Evolutionary conservation across 2,329 filamentous ascomycete species (phyloP).

Genomic region (Blastomyces gilchristii): DNA sequence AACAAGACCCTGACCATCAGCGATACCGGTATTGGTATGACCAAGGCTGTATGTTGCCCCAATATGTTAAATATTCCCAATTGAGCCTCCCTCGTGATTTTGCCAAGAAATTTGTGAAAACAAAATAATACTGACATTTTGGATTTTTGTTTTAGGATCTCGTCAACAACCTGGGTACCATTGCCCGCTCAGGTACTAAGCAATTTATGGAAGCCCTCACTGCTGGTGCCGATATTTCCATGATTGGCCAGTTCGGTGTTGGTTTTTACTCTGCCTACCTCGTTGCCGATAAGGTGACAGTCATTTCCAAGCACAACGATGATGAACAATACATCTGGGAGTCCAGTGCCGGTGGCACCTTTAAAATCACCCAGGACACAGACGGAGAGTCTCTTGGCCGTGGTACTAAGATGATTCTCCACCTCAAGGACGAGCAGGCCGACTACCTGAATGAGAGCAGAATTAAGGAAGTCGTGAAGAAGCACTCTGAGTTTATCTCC

Average conservation of each 20-base stretch:
- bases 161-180: constrained; percentile 99
- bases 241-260: constrained; percentile 99
- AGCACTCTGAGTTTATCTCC: constrained; percentile 99
- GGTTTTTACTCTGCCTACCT: constrained; percentile 99
- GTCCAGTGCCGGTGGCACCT: constrained; percentile 93
- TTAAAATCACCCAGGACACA: constrained; percentile 83
- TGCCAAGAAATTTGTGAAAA: constrained; percentile 18
- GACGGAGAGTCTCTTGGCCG: constrained; percentile 85
- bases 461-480: constrained; percentile 99
- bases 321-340: constrained; percentile 99
- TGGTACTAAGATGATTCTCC: constrained; percentile 94
- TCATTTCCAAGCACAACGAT: constrained; percentile 98
- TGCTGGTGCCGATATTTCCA: constrained; percentile 97
- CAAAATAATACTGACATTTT: constrained; percentile 10
- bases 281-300: constrained; percentile 89
- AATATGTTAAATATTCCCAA: not conserved
- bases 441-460: constrained; percentile 98
- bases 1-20: constrained; percentile 94
- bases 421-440: constrained; percentile 98
- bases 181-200: constrained; percentile 98
- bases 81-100: not conserved
- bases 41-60: constrained; percentile 80
- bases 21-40: constrained; percentile 99
- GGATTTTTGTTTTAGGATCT: constrained; percentile 55
- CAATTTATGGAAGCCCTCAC: constrained; percentile 99